A percentile compares a stretch with the other conserved stretches of the same genome.
Evolutionary conservation across 768 basidiomycete genomes (phyloP).

Genomic region (Auricularia sp.): DNA sequence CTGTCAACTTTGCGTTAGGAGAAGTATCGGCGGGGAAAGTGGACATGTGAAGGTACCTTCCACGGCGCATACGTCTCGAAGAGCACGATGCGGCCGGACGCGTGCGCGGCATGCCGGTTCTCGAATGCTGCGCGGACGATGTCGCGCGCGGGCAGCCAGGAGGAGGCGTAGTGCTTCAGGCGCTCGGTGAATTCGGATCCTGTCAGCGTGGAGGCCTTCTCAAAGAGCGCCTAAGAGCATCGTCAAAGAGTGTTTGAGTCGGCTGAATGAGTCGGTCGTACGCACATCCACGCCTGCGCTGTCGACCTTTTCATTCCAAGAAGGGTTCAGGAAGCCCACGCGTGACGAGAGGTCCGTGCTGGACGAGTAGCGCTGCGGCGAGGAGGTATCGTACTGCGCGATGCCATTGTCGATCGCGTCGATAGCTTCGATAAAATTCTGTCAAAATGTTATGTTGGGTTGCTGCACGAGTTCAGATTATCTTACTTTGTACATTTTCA

Average conservation of each 20-base stretch:
- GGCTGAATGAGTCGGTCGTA: slow-evolving; percentile 8
- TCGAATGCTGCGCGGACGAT: slow-evolving; percentile 55
- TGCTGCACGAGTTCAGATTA: not conserved
- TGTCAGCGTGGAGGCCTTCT: slow-evolving; percentile 67
- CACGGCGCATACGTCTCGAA: slow-evolving; percentile 77
- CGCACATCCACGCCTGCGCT: slow-evolving; percentile 64
- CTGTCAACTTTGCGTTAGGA: slow-evolving; percentile 26
- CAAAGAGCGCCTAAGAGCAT: slow-evolving; percentile 51
- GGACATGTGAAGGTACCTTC: slow-evolving; percentile 45
- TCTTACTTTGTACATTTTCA: slow-evolving; percentile 76
- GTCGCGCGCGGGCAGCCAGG: slow-evolving; percentile 89
- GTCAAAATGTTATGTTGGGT: not conserved
- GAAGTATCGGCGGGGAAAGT: not conserved
- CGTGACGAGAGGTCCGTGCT: slow-evolving; percentile 80
- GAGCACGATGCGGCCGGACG: slow-evolving; percentile 66
- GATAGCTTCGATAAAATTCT: slow-evolving; percentile 92
- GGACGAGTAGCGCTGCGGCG: slow-evolving; percentile 56
- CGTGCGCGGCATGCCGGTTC: slow-evolving; percentile 49
- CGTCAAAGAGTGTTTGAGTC: slow-evolving; percentile 1
- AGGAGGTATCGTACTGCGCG: slow-evolving; percentile 60
- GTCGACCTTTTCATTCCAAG: slow-evolving; percentile 79
- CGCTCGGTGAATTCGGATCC: slow-evolving; percentile 77
- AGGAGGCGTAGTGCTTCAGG: slow-evolving; percentile 72
- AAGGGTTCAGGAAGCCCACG: slow-evolving; percentile 76
- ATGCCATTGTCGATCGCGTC: slow-evolving; percentile 96